Conservation (phyloP, 2,329 filamentous ascomycete genomes). For the Fusarium sp. region DNA sequence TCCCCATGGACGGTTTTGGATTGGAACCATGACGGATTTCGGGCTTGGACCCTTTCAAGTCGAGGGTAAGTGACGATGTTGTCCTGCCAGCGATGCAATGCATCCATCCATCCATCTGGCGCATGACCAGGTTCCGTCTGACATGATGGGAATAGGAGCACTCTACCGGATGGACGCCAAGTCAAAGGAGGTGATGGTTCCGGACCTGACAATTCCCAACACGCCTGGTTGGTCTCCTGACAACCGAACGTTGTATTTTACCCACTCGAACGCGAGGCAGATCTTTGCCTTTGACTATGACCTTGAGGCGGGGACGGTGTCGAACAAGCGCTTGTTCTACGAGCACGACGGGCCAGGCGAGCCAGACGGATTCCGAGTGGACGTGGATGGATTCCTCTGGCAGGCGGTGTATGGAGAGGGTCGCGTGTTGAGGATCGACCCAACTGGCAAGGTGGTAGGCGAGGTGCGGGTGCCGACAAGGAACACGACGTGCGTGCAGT, state of each 20-base stretch:
- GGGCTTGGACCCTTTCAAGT: conserved; percentile 67
- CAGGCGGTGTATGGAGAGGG: conserved; percentile 85
- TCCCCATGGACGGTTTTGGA: conserved; percentile 84
- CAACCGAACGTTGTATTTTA: conserved; percentile 82
- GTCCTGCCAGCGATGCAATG: neutral
- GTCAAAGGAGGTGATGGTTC: conserved; percentile 69
- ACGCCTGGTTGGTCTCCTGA: conserved; percentile 84
- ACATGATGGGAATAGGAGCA: conserved; percentile 63
- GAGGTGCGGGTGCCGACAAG: conserved; percentile 81
- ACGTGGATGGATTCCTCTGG: conserved; percentile 89
- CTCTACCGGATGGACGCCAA: conserved; percentile 78
- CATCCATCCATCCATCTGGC: neutral
- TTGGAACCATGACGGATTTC: conserved; percentile 87
- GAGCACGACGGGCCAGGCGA: conserved; percentile 72
- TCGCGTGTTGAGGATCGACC: conserved; percentile 79
- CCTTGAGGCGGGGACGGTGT: conserved; percentile 69
- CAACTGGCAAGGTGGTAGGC: conserved; percentile 77
- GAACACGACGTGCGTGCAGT: conserved; percentile 84
- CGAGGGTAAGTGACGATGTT: conserved; percentile 59
- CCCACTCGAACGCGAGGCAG: conserved; percentile 77
- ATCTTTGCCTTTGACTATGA: conserved; percentile 84
- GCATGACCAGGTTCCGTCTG: conserved; percentile 1
- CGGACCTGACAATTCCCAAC: conserved; percentile 83
- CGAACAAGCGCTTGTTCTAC: conserved; percentile 80
- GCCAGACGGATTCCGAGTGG: conserved; percentile 88